Conservation (phyloP, 306 rosid genomes). For the Lotus japonicus region DNA sequence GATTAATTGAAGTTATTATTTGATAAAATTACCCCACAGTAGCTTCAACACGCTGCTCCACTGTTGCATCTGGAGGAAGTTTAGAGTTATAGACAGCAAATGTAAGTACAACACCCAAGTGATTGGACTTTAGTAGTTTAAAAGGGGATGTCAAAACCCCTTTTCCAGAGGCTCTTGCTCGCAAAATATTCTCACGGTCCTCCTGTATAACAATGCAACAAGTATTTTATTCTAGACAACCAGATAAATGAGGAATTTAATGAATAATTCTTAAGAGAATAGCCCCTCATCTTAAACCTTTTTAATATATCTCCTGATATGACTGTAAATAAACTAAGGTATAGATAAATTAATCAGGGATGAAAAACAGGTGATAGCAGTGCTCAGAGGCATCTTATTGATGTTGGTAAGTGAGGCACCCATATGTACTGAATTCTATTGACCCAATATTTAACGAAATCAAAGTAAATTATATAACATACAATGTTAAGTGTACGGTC, state of each 20-base stretch:
- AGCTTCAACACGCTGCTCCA: slow-evolving; percentile 66
- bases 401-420: not conserved
- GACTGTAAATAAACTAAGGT: not conserved
- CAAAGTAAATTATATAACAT: not conserved
- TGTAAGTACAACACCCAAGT: slow-evolving; percentile 90
- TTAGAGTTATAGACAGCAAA: slow-evolving; percentile 70
- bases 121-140: slow-evolving; percentile 86
- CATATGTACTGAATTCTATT: not conserved
- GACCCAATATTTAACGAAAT: slow-evolving; percentile 8
- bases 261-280: not conserved
- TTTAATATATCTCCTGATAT: not conserved
- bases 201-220: slow-evolving; percentile 43
- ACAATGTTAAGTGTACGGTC: not conserved
- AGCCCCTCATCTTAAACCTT: not conserved
- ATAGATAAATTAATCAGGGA: not conserved
- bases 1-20: not conserved
- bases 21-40: slow-evolving; percentile 69
- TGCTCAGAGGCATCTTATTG: no score
- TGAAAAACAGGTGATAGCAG: not conserved
- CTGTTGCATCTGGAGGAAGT: slow-evolving; percentile 67
- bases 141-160: slow-evolving; percentile 96
- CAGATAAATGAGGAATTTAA: slow-evolving; percentile 17
- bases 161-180: slow-evolving; percentile 87
- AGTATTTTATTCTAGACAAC: slow-evolving; percentile 2
- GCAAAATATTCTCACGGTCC: slow-evolving; percentile 89